Base-by-base conservation (phyloP, 2,329 filamentous ascomycete genomes). In the Fusarium vanettenii region DNA sequence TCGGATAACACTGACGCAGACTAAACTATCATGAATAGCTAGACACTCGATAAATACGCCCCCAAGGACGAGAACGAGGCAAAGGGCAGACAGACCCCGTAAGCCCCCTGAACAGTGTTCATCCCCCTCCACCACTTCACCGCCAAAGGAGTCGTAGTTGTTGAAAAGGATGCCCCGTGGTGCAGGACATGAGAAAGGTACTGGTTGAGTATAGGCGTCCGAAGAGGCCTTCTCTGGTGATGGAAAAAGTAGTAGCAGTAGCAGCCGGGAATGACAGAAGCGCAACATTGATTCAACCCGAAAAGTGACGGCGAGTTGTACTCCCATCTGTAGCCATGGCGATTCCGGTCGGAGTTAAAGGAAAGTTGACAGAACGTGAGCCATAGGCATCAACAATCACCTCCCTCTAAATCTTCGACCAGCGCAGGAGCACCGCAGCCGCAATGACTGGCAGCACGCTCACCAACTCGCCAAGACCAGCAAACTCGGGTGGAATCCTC, bases 381-480 rank as follows among this genome's bases (percentile, higher is more conserved):
- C 45, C 57, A 52, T 60, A 9, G 35, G 52, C 20, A 55, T 7
- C 37, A 37, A 39, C 41, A 48, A 37, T 31, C 41, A 37, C 35
- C 43, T 14, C 5, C 13, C 22, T 27, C 25, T 76, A 79, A 31
- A 79, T 64, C 60, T 77, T 76, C 2, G 78, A 72, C 78, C 78
- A 79, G 14, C 76, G 78, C 33, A 79, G 60, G 33, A 79, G 72
- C 13, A 79, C 68, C 4, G 78, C 78, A 0, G 78, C 78, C 60
- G 72, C 60, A 74, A 94, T 87, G 4, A 95, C 92, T 0, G 93
- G 93, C 79, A 94, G 67, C 0, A 95, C 91, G 76, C 93, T 95
- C 0, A 94, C 92, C 35, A 95, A 79, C 83, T 95, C 93, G 0
- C 93, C 93, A 10, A 95, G 77, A 0, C 92, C 93, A 0, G 92